phyloP scores from a whole-genome alignment of 2,329 filamentous ascomycete species.

The Sarocladium strictum region DNA sequence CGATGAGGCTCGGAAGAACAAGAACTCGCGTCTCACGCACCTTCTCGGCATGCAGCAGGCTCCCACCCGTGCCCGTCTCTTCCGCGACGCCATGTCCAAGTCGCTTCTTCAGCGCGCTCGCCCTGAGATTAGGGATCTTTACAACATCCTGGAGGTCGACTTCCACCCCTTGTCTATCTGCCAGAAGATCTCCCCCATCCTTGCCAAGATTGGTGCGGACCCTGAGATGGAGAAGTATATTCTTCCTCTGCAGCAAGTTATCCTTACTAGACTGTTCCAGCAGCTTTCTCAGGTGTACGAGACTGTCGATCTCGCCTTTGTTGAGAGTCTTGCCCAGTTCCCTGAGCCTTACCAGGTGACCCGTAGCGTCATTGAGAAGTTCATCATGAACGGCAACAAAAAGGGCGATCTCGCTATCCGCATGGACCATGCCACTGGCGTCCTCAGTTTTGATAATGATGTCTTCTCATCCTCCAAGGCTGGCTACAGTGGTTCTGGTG shows the following conservation, averaged over 20 bases:
- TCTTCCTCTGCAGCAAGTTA: conserved; percentile 92
- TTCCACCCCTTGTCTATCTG: conserved; percentile 98
- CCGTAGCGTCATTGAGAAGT: conserved; percentile 92
- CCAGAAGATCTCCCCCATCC: conserved; percentile 96
- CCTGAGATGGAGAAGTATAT: conserved; percentile 98
- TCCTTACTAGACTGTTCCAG: conserved; percentile 96
- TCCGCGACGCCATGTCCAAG: conserved; percentile 95
- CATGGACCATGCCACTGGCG: conserved; percentile 90
- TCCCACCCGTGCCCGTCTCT: conserved; percentile 82
- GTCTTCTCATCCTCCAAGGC: conserved; percentile 97
- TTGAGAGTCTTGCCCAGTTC: conserved; percentile 90
- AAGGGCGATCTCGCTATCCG: conserved; percentile 97
- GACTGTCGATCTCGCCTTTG: conserved; percentile 89
- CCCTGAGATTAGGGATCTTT: conserved; percentile 92
- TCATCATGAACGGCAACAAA: conserved; percentile 99
- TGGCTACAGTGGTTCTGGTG: conserved; percentile 73
- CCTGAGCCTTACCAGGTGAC: conserved; percentile 93
- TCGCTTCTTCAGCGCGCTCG: conserved; percentile 86
- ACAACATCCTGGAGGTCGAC: conserved; percentile 98
- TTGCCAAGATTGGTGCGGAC: conserved; percentile 87
- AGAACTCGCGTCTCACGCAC: conserved; percentile 95
- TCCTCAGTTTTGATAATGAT: conserved; percentile 95
- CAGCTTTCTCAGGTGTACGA: conserved; percentile 98
- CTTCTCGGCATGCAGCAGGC: conserved; percentile 87
- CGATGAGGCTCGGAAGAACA: conserved; percentile 95